Conservation (phyloP, 73 alveolate species). For the Halteria grandinella region DNA sequence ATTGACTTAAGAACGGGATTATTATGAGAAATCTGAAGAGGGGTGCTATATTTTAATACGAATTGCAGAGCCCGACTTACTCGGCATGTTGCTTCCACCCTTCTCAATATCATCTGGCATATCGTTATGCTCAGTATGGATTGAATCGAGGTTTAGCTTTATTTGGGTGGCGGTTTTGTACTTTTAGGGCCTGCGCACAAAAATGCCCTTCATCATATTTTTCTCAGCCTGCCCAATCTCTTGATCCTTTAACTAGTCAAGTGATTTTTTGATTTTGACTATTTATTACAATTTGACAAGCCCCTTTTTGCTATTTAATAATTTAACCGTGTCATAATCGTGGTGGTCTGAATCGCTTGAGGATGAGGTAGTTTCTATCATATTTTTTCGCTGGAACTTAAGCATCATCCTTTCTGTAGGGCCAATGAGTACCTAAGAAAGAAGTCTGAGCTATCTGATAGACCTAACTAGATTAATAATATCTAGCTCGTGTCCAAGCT, state of each 20-base stretch:
- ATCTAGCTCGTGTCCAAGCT: slow-evolving; percentile 32
- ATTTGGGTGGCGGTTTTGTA: too few species aligned
- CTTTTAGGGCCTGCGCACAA: too few species aligned
- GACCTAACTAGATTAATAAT: slow-evolving; percentile 26
- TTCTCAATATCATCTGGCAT: too few species aligned
- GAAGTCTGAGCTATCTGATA: neutral
- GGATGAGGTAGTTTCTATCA: slow-evolving; percentile 3
- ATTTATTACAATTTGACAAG: slow-evolving; percentile 1
- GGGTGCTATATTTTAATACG: too few species aligned
- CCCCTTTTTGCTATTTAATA: neutral
- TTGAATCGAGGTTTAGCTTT: too few species aligned
- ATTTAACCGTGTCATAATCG: neutral
- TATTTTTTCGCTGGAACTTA: slow-evolving; percentile 41
- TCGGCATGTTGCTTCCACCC: too few species aligned
- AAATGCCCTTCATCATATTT: slow-evolving; percentile 7
- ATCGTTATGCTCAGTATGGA: too few species aligned
- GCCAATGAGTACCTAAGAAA: slow-evolving; percentile 21
- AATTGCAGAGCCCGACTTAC: too few species aligned
- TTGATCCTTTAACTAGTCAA: neutral
- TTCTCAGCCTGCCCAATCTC: slow-evolving; percentile 16
- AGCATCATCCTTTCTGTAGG: slow-evolving; percentile 2
- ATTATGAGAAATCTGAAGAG: too few species aligned
- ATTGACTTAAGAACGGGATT: too few species aligned
- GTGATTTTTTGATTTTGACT: neutral
- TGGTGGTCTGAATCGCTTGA: slow-evolving; percentile 34